Evolutionary conservation across 345 rosid genomes (phyloP), one percentile per base, ranked within the genome.

Genomic region (Pistacia atlantica): DNA sequence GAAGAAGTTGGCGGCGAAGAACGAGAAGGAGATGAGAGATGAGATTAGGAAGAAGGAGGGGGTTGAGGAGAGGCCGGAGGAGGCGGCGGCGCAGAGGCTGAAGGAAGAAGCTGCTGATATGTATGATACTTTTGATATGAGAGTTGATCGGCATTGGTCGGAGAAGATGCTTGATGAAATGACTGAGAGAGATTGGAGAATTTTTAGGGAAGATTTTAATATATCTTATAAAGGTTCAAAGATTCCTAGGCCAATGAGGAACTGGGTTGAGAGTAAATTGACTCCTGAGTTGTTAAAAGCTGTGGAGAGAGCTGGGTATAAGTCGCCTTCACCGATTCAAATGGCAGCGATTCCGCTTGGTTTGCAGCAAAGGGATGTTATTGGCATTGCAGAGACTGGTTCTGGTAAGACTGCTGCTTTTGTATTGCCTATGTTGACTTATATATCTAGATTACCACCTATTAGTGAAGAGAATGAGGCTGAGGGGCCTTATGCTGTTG

Each of bases 401-500:
- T 91, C 97, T 11, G 99, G 98, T 80, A 93, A 96, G 87, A 96
- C 99, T 72, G 92, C 92, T 79, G 97, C 99, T 72, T 93, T 93
- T 78, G 98, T 96, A 73, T 86, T 93, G 82, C 99, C 99, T 57
- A 93, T 96, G 97, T 75, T 96, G 67, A 87, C 97, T 77, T 96
- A 96, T 70, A 96, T 96, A 37, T 84, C 98, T 45, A 93, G 92
- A 79, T 82, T 93, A 69, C 97, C 99, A 48, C 93, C 90, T 0
- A 83, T 90, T 69, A 91, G 87, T 38, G 95, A 93, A 76, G 97
- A 96, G 75, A 92, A 90, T 69, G 97, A 92, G 67, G 93, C 97
- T 0, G 98, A 96, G 73, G 99, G 99, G 59, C 98, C 98, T 65
- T 92, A 92, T 37, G 98, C 98, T 25, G 97, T 96, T 61, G 98